Conservation (phyloP, 345 rosid species). For the Euphorbia peplus region DNA sequence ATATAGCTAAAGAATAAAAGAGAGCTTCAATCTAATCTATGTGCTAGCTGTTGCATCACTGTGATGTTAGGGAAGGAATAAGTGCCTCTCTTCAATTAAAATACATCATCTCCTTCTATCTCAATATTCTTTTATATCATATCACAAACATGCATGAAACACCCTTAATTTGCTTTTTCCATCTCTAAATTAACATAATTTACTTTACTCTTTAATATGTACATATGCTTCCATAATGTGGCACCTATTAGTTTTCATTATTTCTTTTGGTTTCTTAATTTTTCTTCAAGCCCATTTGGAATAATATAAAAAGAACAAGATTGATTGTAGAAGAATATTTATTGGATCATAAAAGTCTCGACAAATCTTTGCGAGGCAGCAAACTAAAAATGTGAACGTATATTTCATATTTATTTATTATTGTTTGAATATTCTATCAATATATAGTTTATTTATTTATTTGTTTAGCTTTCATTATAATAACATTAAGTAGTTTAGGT, state of each 20-base stretch:
- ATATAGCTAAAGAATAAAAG: neutral
- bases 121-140: conserved; percentile 6
- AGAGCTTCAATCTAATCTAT: too few species aligned
- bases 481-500: conserved; percentile 31
- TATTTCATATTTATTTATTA: conserved; percentile 11
- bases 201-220: neutral
- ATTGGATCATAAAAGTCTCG: conserved; percentile 33
- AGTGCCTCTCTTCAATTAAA: conserved; percentile 1
- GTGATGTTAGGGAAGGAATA: conserved; percentile 7
- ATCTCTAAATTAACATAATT: neutral
- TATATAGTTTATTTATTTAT: neutral
- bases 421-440: conserved; percentile 22
- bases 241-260: conserved; percentile 2
- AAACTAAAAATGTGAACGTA: conserved; percentile 38
- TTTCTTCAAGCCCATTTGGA: conserved; percentile 9
- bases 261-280: neutral
- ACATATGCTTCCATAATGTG: conserved; percentile 3
- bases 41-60: neutral
- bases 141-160: conserved; percentile 1
- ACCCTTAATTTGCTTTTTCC: too few species aligned
- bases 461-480: neutral
- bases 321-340: neutral
- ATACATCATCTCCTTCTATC: neutral
- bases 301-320: conserved; percentile 4
- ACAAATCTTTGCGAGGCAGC: conserved; percentile 38